Conservation (phyloP, 306 rosid species). For the Castanea mollissima region DNA sequence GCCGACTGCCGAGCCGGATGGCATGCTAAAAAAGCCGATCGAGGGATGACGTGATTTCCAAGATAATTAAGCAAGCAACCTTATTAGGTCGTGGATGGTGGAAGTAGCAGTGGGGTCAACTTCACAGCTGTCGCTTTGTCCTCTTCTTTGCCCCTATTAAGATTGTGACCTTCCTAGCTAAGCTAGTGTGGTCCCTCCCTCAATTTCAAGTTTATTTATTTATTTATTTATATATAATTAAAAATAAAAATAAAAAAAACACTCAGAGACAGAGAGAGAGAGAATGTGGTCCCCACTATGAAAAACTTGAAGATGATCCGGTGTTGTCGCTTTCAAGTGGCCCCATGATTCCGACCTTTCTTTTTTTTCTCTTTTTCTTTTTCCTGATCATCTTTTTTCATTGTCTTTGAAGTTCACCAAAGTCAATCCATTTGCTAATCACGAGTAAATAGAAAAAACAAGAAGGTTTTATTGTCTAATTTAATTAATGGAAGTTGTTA, state of each 20-base stretch:
- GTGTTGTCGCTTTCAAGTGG: constrained; percentile 27
- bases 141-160: constrained; percentile 16
- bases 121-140: constrained; percentile 60
- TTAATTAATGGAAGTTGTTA: too few relatives aligned
- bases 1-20: background rate
- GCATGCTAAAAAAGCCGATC: constrained; percentile 1
- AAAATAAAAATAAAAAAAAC: background rate
- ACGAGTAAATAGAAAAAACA: background rate
- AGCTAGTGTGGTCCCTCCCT: constrained; percentile 13
- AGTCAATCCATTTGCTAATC: constrained; percentile 33
- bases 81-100: constrained; percentile 24
- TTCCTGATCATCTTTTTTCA: constrained; percentile 1
- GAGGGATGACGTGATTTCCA: constrained; percentile 13
- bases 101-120: constrained; percentile 44
- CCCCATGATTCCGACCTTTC: constrained; percentile 35
- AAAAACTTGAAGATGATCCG: background rate
- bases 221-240: too few relatives aligned
- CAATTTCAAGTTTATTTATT: background rate
- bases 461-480: background rate
- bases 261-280: background rate
- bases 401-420: background rate
- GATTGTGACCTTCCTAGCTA: constrained; percentile 4
- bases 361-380: constrained; percentile 1
- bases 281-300: background rate
- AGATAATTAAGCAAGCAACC: constrained; percentile 6